Evolutionary conservation across 345 rosid species (phyloP).

Genomic region (Bruguiera gymnorhiza): DNA sequence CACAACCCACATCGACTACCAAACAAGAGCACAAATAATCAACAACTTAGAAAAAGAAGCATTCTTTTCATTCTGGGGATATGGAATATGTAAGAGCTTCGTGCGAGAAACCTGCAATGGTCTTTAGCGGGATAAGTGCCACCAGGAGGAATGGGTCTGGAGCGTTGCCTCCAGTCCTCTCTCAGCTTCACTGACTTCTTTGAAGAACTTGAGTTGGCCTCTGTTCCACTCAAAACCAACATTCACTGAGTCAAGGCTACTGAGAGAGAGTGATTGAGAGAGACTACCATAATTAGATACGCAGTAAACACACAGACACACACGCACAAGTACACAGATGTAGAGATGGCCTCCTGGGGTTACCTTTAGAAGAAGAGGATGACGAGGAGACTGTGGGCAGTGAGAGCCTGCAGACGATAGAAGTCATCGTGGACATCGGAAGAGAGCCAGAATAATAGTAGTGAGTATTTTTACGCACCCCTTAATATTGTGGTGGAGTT

Average conservation of each 20-base stretch:
- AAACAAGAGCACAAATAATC: neutral
- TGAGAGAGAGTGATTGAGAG: neutral
- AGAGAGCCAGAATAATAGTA: neutral
- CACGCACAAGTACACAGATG: neutral
- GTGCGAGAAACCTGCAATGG: constrained; percentile 66
- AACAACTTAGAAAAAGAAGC: neutral
- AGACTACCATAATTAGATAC: no score
- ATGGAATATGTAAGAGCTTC: neutral
- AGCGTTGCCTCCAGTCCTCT: constrained; percentile 82
- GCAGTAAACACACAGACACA: no score
- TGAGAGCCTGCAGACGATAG: constrained; percentile 36
- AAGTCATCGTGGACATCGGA: constrained; percentile 28
- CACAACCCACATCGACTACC: constrained; percentile 84
- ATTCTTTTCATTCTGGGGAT: neutral
- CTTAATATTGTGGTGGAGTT: neutral
- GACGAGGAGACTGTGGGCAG: constrained; percentile 38
- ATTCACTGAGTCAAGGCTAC: neutral
- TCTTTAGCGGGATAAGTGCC: constrained; percentile 94
- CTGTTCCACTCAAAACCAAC: constrained; percentile 18
- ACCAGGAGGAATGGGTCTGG: constrained; percentile 84
- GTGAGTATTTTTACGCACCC: neutral
- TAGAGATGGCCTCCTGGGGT: neutral
- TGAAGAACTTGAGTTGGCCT: constrained; percentile 28
- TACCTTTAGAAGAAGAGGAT: constrained; percentile 49
- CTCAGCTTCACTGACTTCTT: constrained; percentile 54